These are phyloP conservation scores for Terfezia claveryi DNA, from an alignment of 495 filamentous ascomycete genomes.

Conservation along the genomic window DNA sequence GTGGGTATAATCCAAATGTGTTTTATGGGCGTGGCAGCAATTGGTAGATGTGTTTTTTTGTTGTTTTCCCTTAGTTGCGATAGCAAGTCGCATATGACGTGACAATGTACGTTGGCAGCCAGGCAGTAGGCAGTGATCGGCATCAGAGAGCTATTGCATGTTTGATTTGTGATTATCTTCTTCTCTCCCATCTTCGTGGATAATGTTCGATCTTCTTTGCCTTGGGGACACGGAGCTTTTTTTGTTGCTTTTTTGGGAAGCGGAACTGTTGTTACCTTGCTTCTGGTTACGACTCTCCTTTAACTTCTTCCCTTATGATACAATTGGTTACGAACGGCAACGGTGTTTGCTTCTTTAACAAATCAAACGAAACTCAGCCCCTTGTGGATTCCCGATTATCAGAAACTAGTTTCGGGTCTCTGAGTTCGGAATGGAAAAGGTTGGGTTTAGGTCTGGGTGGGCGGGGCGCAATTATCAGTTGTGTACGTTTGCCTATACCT, in stretches of 20 bases:
- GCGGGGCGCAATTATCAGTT: background rate
- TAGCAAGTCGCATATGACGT: background rate
- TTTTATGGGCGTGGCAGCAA: constrained; percentile 55
- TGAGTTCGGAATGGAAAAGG: background rate
- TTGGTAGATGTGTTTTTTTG: constrained; percentile 34
- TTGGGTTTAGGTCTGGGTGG: background rate
- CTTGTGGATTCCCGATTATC: too few species aligned
- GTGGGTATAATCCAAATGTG: constrained; percentile 85
- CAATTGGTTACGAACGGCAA: background rate
- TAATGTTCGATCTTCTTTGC: constrained; percentile 1
- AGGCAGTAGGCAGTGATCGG: too few species aligned
- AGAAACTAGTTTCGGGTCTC: background rate
- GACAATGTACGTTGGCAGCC: too few species aligned
- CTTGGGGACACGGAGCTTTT: constrained; percentile 18
- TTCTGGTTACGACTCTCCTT: background rate
- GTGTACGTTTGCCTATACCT: constrained; percentile 1
- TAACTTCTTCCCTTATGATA: background rate
- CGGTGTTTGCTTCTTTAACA: constrained; percentile 5
- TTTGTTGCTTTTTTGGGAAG: background rate
- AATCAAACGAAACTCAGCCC: constrained; percentile 17
- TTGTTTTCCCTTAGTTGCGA: constrained; percentile 16
- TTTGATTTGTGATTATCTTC: too few species aligned
- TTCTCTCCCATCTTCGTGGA: background rate
- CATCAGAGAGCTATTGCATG: too few species aligned
- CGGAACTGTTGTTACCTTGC: background rate